phyloP scores from a whole-genome alignment of 2,329 filamentous ascomycete species.

The Chaetomiaceae sp. region DNA sequence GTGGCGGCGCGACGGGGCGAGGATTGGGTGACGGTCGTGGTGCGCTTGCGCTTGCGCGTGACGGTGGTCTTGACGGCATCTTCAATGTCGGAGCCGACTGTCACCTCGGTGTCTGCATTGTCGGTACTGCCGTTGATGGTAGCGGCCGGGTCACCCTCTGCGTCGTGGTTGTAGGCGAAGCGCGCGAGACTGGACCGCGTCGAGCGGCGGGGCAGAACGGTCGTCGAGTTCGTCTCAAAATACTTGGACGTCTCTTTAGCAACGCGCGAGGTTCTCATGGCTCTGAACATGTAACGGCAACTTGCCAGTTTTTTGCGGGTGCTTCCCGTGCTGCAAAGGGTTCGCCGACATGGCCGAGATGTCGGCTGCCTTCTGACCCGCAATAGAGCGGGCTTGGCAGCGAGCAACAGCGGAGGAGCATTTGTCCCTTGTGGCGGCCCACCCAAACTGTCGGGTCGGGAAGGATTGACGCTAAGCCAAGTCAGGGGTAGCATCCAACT shows the following conservation, averaged over 20 bases:
- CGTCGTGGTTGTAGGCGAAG: slow-evolving; percentile 34
- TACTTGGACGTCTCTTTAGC: slow-evolving; percentile 53
- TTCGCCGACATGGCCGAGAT: background rate
- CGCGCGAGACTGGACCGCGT: slow-evolving; percentile 46
- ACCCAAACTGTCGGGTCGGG: slow-evolving; percentile 10
- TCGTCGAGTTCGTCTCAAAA: slow-evolving; percentile 40
- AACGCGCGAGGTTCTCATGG: slow-evolving; percentile 52
- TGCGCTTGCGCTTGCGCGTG: slow-evolving; percentile 30
- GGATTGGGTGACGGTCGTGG: slow-evolving; percentile 8
- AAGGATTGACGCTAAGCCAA: background rate
- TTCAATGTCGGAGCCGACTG: slow-evolving; percentile 29
- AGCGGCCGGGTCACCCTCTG: slow-evolving; percentile 16
- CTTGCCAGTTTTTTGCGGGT: too few relatives aligned
- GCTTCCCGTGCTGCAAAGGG: too few relatives aligned
- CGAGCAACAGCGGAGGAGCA: too few relatives aligned
- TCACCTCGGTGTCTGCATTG: slow-evolving; percentile 6
- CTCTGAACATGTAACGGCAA: slow-evolving; percentile 6
- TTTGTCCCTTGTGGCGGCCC: background rate
- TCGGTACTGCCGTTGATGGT: slow-evolving; percentile 12
- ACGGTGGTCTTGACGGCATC: slow-evolving; percentile 26
- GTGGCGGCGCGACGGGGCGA: background rate
- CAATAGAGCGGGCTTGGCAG: too few relatives aligned
- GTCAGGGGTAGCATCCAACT: background rate
- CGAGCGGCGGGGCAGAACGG: slow-evolving; percentile 36
- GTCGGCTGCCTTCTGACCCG: background rate